These are phyloP conservation scores for Eremochloa ophiuroides DNA, from an alignment of 176 grass and related monocot species.

Conservation along the genomic window DNA sequence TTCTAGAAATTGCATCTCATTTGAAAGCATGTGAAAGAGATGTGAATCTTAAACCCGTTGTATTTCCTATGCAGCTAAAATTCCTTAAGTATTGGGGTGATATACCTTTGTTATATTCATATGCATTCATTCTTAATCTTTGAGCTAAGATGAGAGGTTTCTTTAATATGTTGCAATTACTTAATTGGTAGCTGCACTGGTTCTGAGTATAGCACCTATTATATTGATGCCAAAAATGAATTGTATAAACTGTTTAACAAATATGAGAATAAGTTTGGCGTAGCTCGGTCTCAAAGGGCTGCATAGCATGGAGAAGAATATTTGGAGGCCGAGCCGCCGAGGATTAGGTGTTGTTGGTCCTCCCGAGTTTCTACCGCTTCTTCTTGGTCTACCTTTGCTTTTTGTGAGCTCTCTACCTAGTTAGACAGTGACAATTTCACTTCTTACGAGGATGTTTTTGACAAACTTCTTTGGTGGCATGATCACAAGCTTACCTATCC, in stretches of 20 bases:
- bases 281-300: too few species aligned
- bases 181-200: neutral
- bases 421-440: neutral
- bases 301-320: too few species aligned
- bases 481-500: too few species aligned
- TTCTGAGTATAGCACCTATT: neutral
- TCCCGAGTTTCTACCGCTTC: too few species aligned
- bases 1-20: too few species aligned
- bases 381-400: neutral
- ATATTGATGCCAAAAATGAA: neutral
- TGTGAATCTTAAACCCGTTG: too few species aligned
- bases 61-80: neutral
- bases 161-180: neutral
- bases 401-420: neutral
- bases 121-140: neutral
- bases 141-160: neutral
- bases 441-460: too few species aligned
- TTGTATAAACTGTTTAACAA: neutral
- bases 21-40: too few species aligned
- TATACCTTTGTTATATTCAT: neutral
- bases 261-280: too few species aligned
- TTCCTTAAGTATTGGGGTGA: neutral
- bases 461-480: too few species aligned
- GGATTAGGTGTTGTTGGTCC: too few species aligned
- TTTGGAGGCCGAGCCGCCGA: too few species aligned